Conservation (phyloP, 257 asterid species). For the Pogostemon cablin region DNA sequence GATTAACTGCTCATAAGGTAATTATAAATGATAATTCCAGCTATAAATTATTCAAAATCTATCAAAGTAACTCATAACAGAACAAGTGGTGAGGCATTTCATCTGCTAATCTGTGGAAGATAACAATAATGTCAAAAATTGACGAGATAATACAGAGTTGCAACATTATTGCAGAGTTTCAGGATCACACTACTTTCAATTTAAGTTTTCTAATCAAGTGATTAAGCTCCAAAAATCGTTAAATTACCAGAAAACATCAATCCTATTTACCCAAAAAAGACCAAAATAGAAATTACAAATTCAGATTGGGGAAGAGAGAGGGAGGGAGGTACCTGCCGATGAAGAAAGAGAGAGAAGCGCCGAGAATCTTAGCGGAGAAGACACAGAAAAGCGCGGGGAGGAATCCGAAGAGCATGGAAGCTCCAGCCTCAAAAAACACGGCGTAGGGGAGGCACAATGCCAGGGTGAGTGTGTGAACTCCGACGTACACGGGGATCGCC, state of each 20-base stretch:
- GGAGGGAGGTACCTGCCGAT: constrained; percentile 66
- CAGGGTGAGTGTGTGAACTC: constrained; percentile 72
- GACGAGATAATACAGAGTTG: not conserved
- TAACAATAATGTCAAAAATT: not conserved
- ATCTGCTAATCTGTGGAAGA: not conserved
- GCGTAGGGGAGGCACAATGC: constrained; percentile 94
- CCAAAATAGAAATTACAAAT: not conserved
- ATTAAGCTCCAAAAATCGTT: not conserved
- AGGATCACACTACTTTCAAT: constrained; percentile 10
- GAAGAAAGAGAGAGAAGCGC: constrained; percentile 94
- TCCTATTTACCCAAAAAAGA: not conserved
- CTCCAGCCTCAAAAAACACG: constrained; percentile 96
- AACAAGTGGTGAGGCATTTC: constrained; percentile 3
- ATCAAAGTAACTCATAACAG: constrained; percentile 17
- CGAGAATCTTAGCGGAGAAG: constrained; percentile 87
- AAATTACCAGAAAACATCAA: constrained; percentile 4
- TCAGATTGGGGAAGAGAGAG: constrained; percentile 11
- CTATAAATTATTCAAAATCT: not conserved
- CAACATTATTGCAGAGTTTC: not conserved
- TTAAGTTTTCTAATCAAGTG: not conserved
- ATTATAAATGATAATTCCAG: not conserved
- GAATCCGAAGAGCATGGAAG: constrained; percentile 88
- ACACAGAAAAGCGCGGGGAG: constrained; percentile 84
- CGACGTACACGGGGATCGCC: constrained; percentile 93
- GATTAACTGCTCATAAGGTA: not conserved